Conservation (phyloP, 129 eudicot species). For the Oenanthe sinensis region DNA sequence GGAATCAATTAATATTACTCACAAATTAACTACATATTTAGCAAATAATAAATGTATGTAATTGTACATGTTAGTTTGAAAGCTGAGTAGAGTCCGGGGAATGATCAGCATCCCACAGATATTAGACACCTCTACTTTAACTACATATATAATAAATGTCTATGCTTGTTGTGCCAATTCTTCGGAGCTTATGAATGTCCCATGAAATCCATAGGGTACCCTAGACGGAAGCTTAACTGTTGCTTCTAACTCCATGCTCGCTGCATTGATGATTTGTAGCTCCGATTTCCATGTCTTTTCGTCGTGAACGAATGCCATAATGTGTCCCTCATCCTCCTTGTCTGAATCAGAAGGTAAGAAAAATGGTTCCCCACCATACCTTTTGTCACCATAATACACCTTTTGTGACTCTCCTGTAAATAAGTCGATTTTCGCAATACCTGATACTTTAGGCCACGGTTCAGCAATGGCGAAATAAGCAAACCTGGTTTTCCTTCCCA, state of each 20-base stretch:
- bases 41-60: neutral
- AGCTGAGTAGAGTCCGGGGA: slow-evolving; percentile 38
- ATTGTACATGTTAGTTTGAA: neutral
- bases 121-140: slow-evolving; percentile 12
- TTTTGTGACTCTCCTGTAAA: slow-evolving; percentile 1
- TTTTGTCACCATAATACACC: slow-evolving; percentile 1
- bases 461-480: slow-evolving; percentile 19
- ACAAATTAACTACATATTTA: neutral
- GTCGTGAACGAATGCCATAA: slow-evolving; percentile 16
- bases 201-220: slow-evolving; percentile 16
- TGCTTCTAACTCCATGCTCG: slow-evolving; percentile 11
- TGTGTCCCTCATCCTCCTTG: slow-evolving; percentile 12
- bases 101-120: slow-evolving; percentile 29
- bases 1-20: too few relatives aligned
- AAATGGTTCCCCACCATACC: slow-evolving; percentile 13
- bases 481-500: slow-evolving; percentile 9
- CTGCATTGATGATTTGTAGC: slow-evolving; percentile 9
- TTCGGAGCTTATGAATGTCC: slow-evolving; percentile 8
- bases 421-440: slow-evolving; percentile 11
- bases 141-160: neutral
- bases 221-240: slow-evolving; percentile 15
- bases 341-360: slow-evolving; percentile 2
- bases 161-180: slow-evolving; percentile 9
- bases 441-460: slow-evolving; percentile 20
- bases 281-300: slow-evolving; percentile 11